Conservation (phyloP, 1,284 basidiomycete genomes). For the Melampsora larici-populina region DNA sequence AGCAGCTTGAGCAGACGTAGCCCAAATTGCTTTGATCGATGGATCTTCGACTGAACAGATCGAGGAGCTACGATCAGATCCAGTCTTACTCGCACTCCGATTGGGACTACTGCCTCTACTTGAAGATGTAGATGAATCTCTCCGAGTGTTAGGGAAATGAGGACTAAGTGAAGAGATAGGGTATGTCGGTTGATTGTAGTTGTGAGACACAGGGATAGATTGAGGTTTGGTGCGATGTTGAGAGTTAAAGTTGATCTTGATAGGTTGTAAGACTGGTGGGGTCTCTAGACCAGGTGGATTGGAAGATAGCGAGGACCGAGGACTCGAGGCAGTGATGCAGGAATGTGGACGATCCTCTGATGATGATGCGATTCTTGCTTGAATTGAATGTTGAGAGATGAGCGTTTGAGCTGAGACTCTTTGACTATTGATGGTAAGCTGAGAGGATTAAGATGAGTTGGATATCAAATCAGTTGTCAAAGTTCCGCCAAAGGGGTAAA, state of each 20-base stretch:
- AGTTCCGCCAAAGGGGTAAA: no score
- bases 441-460: no score
- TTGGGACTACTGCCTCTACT: no score
- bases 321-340: not conserved
- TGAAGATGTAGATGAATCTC: not conserved
- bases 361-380: no score
- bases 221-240: not conserved
- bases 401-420: no score
- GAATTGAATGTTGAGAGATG: no score
- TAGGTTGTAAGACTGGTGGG: not conserved
- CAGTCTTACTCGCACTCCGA: no score
- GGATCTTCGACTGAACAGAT: constrained; percentile 3
- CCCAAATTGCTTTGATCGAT: not conserved
- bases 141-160: not conserved
- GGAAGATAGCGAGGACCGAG: not conserved
- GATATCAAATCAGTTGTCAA: no score
- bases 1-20: no score
- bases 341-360: not conserved
- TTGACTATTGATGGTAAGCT: no score
- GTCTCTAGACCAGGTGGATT: constrained; percentile 3
- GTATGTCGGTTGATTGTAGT: not conserved
- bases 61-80: not conserved
- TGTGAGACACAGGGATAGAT: not conserved
- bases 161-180: not conserved
- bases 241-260: not conserved